These are phyloP conservation scores for Aquilaria yunnanensis DNA, from an alignment of 345 rosid species.

Conservation along the genomic window DNA sequence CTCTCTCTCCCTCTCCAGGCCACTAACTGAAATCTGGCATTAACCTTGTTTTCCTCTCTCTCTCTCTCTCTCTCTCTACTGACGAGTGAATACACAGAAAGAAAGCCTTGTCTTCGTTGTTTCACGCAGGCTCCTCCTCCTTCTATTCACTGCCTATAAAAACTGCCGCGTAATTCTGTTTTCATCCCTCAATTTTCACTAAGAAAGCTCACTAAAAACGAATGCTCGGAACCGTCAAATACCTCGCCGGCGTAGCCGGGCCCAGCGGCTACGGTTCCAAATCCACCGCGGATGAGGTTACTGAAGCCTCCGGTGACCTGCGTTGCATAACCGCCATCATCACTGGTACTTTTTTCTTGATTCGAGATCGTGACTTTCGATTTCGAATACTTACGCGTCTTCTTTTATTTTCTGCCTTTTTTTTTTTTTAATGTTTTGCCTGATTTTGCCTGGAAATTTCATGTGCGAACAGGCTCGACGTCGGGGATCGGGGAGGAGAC, in stretches of 20 bases:
- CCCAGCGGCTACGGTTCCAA: constrained; percentile 85
- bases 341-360: constrained; percentile 54
- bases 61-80: constrained; percentile 9
- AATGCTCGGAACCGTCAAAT: constrained; percentile 72
- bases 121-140: constrained; percentile 7
- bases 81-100: neutral
- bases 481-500: constrained; percentile 98
- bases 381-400: neutral
- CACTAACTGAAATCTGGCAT: neutral
- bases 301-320: constrained; percentile 46
- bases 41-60: neutral
- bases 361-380: neutral
- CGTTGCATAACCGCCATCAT: constrained; percentile 69
- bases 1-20: constrained; percentile 10
- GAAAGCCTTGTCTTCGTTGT: constrained; percentile 7
- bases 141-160: constrained; percentile 2
- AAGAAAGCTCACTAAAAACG: neutral
- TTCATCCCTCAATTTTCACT: constrained; percentile 5
- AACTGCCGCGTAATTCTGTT: neutral
- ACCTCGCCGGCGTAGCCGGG: constrained; percentile 76
- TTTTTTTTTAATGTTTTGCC: neutral
- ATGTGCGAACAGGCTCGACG: constrained; percentile 57
- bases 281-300: constrained; percentile 81
- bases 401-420: neutral
- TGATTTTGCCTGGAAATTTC: neutral